A percentile compares a stretch with the other conserved stretches of the same genome.
Evolutionary conservation across 306 rosid genomes (phyloP).

Genomic region (Corylus americana): DNA sequence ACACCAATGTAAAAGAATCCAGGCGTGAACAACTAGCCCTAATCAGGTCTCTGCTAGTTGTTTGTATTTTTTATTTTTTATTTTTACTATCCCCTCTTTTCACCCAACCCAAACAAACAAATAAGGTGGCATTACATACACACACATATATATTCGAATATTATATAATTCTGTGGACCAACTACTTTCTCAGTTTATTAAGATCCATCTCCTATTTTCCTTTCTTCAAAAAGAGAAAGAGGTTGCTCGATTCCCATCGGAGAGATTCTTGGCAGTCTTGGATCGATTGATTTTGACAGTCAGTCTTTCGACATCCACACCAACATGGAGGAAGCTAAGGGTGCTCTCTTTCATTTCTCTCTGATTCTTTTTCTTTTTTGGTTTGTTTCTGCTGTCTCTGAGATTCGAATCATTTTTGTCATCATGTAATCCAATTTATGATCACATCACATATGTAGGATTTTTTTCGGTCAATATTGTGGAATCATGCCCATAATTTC

Average conservation of each 20-base stretch:
- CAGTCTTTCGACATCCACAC: slow-evolving; percentile 2
- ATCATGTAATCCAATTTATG: background rate
- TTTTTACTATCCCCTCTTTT: no score
- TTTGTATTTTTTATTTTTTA: no score
- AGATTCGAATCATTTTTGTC: background rate
- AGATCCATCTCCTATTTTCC: background rate
- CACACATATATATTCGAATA: background rate
- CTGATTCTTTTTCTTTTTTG: background rate
- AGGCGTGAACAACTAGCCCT: no score
- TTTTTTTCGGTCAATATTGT: background rate
- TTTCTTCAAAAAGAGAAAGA: background rate
- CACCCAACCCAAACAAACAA: background rate
- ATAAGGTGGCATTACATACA: background rate
- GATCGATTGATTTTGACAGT: slow-evolving; percentile 5
- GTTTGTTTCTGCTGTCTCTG: background rate
- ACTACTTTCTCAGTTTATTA: background rate
- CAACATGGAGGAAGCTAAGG: slow-evolving; percentile 49
- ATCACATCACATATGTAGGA: no score
- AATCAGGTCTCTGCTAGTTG: no score
- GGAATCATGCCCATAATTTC: background rate
- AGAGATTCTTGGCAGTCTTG: slow-evolving; percentile 2
- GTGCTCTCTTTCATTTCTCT: slow-evolving; percentile 14
- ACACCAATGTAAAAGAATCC: no score
- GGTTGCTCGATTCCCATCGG: background rate
- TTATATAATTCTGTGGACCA: slow-evolving; percentile 1